A percentile compares a stretch with the other conserved stretches of the same genome.
Evolutionary conservation across 2,329 filamentous ascomycete species (phyloP).

Genomic region (Calonectria montana): DNA sequence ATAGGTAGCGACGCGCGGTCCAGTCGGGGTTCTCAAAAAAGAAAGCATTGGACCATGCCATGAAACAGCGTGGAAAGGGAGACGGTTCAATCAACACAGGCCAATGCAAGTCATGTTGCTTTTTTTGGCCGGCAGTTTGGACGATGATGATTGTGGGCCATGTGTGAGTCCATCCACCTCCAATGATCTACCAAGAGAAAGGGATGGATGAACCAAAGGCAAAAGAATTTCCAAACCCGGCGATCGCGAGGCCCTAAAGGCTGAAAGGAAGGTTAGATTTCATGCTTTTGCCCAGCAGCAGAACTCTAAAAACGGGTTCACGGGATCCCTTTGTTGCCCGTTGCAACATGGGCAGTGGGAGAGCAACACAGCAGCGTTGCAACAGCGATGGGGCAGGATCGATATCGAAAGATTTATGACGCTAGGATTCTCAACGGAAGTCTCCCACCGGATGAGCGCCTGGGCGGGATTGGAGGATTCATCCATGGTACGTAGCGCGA

Average conservation of each 20-base stretch:
- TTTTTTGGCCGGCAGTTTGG: not conserved
- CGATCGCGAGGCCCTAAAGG: not conserved
- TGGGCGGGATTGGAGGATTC: not conserved
- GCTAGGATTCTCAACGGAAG: conserved; percentile 9
- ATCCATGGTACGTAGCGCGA: not conserved
- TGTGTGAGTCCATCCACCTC: not conserved
- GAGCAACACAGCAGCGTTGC: conserved; percentile 1
- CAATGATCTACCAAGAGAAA: not conserved
- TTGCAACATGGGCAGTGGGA: not conserved
- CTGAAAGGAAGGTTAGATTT: not conserved
- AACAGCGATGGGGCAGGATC: conserved; percentile 13
- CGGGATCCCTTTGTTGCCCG: not conserved
- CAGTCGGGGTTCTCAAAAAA: not conserved
- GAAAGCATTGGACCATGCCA: not conserved
- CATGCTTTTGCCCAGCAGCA: not conserved
- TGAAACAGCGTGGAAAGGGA: not conserved
- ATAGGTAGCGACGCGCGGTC: conserved; percentile 10
- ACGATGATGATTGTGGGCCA: not conserved
- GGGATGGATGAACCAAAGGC: not conserved
- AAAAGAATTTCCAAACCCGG: not conserved
- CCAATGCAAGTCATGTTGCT: not conserved
- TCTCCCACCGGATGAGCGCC: not conserved
- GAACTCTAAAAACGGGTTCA: conserved; percentile 6
- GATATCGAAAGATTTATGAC: conserved; percentile 24
- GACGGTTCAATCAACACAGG: not conserved